Base-by-base conservation (phyloP, 768 basidiomycete genomes). In the Leccinum rimulosum region DNA sequence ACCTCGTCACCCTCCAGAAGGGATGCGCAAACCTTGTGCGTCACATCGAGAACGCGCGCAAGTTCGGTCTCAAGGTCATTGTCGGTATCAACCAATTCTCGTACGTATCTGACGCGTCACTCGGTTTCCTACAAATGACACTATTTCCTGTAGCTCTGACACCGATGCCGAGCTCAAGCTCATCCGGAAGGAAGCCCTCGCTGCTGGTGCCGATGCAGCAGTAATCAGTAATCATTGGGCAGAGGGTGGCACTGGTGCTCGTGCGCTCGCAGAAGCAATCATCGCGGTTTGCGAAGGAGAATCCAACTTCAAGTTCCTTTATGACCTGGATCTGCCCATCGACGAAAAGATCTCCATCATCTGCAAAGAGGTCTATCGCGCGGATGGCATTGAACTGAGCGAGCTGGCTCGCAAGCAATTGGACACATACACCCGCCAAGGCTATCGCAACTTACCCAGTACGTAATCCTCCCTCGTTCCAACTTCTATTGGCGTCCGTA, bases 151-250 rank as follows among this genome's bases (percentile, higher is more conserved):
- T 62, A 96, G 94, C 3, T 85, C 92, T 61, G 96, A 98, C 74
- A 91, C 96, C 8, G 79, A 82, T 15, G 93, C 95, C 31, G 96
- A 98, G 69, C 84, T 97, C 43, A 85, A 85, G 55, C 85, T 98
- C 55, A 82, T 99, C 49, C 88, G 88, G 54, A 81, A 88, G 64
- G 81, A 89, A 70, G 84, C 95, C 12, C 80, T 95, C 35, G 81
- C 82, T 50, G 91, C 87, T 8, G 96, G 96, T 43, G 96, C 96
- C 19, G 93, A 99, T 73, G 92, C 90, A 55, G 96, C 96, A 36
- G 87, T 98, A 3, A 88, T 97, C 62, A 93, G 91, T 75, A 96
- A 89, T 77, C 97, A 98, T 78, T 99, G 97, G 96, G 96, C 95
- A 19, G 81, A 93, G 67, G 97, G 96, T 67, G 96, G 96, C 50